These are phyloP conservation scores for Raphanus hybrid DNA, from an alignment of 441 rosid genomes.

Conservation along the genomic window DNA sequence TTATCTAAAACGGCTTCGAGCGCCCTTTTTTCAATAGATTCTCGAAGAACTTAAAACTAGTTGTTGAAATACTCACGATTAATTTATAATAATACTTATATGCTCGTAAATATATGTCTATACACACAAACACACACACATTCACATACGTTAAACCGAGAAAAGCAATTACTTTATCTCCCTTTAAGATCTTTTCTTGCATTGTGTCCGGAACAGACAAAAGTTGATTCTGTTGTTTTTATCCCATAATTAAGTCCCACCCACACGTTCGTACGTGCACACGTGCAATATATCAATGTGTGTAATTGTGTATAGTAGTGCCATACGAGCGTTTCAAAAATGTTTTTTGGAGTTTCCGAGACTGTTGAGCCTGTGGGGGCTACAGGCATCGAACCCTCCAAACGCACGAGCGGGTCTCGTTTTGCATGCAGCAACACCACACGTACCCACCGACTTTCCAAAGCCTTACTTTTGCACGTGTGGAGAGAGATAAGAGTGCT, in stretches of 20 bases:
- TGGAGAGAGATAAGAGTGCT: conserved; percentile 35
- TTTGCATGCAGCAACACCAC: conserved; percentile 38
- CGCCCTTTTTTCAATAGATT: conserved; percentile 5
- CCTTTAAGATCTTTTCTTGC: conserved; percentile 40
- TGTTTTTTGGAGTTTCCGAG: conserved; percentile 45
- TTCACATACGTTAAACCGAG: conserved; percentile 11
- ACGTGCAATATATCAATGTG: conserved; percentile 39
- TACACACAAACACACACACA: neutral
- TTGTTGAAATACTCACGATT: conserved; percentile 28
- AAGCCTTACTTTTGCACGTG: conserved; percentile 46
- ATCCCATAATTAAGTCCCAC: conserved; percentile 35
- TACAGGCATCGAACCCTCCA: conserved; percentile 34
- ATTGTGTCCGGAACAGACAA: conserved; percentile 44
- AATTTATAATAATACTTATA: neutral
- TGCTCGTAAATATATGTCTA: conserved; percentile 7
- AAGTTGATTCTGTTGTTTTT: conserved; percentile 41
- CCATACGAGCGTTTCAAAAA: conserved; percentile 44
- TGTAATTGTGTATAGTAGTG: conserved; percentile 13
- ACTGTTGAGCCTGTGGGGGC: conserved; percentile 31
- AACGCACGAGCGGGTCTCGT: conserved; percentile 43
- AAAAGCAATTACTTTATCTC: conserved; percentile 37
- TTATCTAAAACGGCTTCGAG: neutral
- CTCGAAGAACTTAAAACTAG: conserved; percentile 18
- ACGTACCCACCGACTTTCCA: conserved; percentile 47
- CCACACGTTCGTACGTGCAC: conserved; percentile 39